Base-by-base conservation (phyloP, 2,329 filamentous ascomycete genomes). In the Colletotrichum viniferum region DNA sequence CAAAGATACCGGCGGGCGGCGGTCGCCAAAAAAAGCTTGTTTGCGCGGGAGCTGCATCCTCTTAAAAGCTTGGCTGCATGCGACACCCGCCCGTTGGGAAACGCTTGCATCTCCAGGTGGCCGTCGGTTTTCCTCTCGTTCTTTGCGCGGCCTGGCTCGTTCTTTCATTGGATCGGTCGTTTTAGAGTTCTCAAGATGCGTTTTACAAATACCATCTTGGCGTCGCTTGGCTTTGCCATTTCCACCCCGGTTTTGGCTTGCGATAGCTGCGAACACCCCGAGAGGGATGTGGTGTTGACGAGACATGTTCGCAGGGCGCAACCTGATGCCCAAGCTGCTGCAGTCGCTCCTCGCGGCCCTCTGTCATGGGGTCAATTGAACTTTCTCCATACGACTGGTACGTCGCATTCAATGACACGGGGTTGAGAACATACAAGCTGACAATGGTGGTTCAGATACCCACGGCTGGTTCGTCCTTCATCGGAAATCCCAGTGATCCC, bases 311-410 rank as follows among this genome's bases (percentile, higher is more conserved):
- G 87, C 79, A 85, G 87, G 56, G 88, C 88, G 80, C 87, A 89
- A 77, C 87, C 87, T 0, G 86, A 85, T 21, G 86, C 86, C 2
- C 81, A 82, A 28, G 83, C 85, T 56, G 87, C 87, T 30, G 80
- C 81, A 1, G 85, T 85, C 69, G 86, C 86, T 10, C 87, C 87
- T 52, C 86, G 83, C 38, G 83, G 81, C 6, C 82, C 84, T 58
- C 83, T 92, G 9, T 89, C 90, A 85, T 93, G 91, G 91, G 91
- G 91, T 4, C 89, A 93, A 80, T 82, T 93, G 78, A 93, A 93
- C 78, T 90, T 90, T 71, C 75, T 93, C 28, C 91, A 81, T 78
- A 55, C 34, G 14, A 52, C 43, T 24, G 56, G 21, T 73, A 73
- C 21, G 61, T 16, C 3, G 4, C 18, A 3, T 13, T 21, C 48